Percentiles rank a stretch among this genome's conserved stretches.
Conservation (phyloP, 1,139 yeast genomes). For the Pichia sp. region DNA sequence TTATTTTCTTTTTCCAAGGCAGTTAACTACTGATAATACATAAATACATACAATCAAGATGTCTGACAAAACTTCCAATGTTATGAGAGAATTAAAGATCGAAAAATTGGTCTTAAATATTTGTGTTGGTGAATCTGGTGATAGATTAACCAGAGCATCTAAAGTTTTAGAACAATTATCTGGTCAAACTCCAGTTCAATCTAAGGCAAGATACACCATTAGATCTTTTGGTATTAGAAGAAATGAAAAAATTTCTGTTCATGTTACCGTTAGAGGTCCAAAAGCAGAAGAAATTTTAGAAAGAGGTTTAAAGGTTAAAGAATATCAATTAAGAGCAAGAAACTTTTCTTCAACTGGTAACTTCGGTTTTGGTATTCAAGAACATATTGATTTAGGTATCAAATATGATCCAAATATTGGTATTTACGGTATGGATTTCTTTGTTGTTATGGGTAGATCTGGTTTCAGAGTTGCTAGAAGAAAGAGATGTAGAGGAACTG, state of each 20-base stretch:
- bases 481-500: slow-evolving; percentile 86
- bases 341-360: slow-evolving; percentile 99
- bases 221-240: slow-evolving; percentile 99
- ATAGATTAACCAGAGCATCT: slow-evolving; percentile 99
- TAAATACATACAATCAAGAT: slow-evolving; percentile 6
- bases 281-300: slow-evolving; percentile 99
- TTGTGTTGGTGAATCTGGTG: slow-evolving; percentile 99
- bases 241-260: slow-evolving; percentile 99
- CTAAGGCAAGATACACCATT: slow-evolving; percentile 99
- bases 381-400: slow-evolving; percentile 99
- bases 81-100: slow-evolving; percentile 98
- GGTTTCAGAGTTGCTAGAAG: slow-evolving; percentile 99
- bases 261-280: slow-evolving; percentile 99
- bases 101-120: slow-evolving; percentile 99
- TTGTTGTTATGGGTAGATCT: slow-evolving; percentile 99
- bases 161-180: slow-evolving; percentile 99
- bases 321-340: slow-evolving; percentile 88
- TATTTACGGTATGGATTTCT: slow-evolving; percentile 99
- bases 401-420: slow-evolving; percentile 99
- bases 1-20: background rate
- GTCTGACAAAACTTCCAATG: slow-evolving; percentile 40
- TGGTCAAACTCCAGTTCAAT: slow-evolving; percentile 99
- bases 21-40: slow-evolving; percentile 3
- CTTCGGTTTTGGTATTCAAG: slow-evolving; percentile 99
- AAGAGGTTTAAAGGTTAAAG: slow-evolving; percentile 99